Conservation (phyloP, 75 land plant species). For the Pinus albicaulis region DNA sequence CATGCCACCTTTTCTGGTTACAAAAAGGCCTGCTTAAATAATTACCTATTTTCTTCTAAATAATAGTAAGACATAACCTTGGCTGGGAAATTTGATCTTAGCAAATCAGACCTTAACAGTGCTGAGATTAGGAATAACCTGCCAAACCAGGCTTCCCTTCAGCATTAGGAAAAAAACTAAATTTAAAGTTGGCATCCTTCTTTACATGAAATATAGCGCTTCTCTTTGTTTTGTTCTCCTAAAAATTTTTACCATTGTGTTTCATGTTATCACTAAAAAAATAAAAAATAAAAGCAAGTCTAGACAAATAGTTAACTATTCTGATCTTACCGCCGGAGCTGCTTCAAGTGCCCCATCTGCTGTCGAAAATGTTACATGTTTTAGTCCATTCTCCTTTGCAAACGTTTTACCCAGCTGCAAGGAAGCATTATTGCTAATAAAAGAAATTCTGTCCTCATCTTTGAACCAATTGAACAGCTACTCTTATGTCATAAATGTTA, state of each 20-base stretch:
- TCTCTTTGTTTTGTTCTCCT: too few species aligned
- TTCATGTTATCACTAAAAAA: not conserved
- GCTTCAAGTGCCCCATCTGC: constrained; percentile 98
- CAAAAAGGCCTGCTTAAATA: too few species aligned
- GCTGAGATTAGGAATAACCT: too few species aligned
- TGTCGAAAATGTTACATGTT: constrained; percentile 73
- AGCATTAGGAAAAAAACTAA: too few species aligned
- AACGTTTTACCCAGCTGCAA: constrained; percentile 78
- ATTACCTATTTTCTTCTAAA: too few species aligned
- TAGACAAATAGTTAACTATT: not conserved
- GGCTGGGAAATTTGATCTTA: too few species aligned
- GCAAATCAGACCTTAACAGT: too few species aligned
- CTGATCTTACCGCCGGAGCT: constrained; percentile 78
- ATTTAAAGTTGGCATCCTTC: too few species aligned
- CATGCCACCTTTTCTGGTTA: too few species aligned
- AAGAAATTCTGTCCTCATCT: not conserved
- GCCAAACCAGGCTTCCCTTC: too few species aligned
- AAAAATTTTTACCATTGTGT: not conserved
- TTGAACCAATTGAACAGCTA: not conserved
- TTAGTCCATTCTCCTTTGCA: constrained; percentile 67
- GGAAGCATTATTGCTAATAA: not conserved
- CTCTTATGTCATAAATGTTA: not conserved
- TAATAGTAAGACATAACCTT: too few species aligned
- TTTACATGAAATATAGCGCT: too few species aligned
- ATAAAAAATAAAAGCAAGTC: not conserved